Conservation (phyloP, 2,329 filamentous ascomycete species). For the Pestalotiopsis sp. region DNA sequence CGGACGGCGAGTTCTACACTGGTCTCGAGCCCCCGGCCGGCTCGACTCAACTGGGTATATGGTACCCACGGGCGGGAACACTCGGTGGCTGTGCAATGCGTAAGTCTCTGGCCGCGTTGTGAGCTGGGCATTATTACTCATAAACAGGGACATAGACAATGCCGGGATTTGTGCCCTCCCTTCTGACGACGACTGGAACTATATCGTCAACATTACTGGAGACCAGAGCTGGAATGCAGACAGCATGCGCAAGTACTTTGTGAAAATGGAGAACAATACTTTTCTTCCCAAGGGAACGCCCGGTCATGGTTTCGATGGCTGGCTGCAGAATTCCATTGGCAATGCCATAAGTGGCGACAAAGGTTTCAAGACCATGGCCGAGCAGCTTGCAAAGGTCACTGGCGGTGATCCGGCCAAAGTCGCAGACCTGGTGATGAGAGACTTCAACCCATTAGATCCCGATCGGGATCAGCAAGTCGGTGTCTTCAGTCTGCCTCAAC, state of each 20-base stretch:
- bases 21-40: conserved; percentile 34
- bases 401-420: conserved; percentile 27
- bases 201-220: conserved; percentile 31
- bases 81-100: conserved; percentile 38
- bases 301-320: conserved; percentile 32
- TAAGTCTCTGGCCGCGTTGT: conserved; percentile 16
- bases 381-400: conserved; percentile 25
- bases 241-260: conserved; percentile 29
- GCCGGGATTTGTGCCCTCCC: conserved; percentile 30
- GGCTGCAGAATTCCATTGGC: conserved; percentile 31
- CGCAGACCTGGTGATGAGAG: conserved; percentile 9
- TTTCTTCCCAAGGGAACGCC: conserved; percentile 27
- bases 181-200: conserved; percentile 33
- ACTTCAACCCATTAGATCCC: conserved; percentile 29
- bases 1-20: conserved; percentile 34
- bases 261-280: conserved; percentile 31
- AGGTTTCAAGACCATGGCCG: conserved; percentile 22
- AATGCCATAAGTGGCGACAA: conserved; percentile 24
- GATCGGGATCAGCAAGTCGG: conserved; percentile 30
- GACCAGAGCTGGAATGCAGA: conserved; percentile 30
- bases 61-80: conserved; percentile 37
- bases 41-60: conserved; percentile 33
- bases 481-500: conserved; percentile 28
- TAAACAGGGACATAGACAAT: not conserved
- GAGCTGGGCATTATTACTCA: not conserved